Evolutionary conservation across 2,329 filamentous ascomycete genomes (phyloP), one percentile per base, ranked within the genome.

Genomic region (Curvularia sp.): DNA sequence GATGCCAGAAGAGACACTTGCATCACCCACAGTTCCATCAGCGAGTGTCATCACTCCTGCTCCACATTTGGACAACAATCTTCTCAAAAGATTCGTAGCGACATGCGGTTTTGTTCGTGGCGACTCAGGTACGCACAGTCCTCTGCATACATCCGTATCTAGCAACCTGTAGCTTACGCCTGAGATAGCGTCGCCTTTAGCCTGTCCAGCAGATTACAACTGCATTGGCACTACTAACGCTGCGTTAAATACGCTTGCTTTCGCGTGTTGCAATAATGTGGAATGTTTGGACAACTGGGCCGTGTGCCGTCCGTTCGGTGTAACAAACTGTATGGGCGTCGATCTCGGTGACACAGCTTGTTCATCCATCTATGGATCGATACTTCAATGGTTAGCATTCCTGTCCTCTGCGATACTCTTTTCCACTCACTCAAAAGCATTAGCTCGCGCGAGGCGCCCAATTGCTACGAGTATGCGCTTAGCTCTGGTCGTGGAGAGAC

Each of bases 31-130:
- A 32, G 10, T 30, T 10, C 18, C 25, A 12, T 39, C 49, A 36
- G 15, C 41, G 5, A 56, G 57, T 38, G 21, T 56, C 1, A 59
- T 59, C 18, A 59, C 57, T 7, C 48, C 57, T 41, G 52, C 57
- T 7, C 53, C 57, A n/a, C 7, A 42, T 1, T 5, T 49, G 5
- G 21, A 56, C 23, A 38, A 19, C 9, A 38, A 49, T 30, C 5
- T 59, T 8, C 42, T 49, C 34, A 59, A 59, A 54, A 52, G 57
- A 56, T 32, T 49, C 12, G 30, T 56, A 18, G 57, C 53, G 13
- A 59, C 57, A 30, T 59, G 53, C 19, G 57, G 57, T 8, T 59
- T 51, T 34, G 15, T 59, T 34, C 53, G 48, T 28, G 57, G 57
- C 10, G 55, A 59, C 52, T 59, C 57, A 27, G 57, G 53, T 59